Conservation (phyloP, 441 rosid species). For the Jatropha podagrica region DNA sequence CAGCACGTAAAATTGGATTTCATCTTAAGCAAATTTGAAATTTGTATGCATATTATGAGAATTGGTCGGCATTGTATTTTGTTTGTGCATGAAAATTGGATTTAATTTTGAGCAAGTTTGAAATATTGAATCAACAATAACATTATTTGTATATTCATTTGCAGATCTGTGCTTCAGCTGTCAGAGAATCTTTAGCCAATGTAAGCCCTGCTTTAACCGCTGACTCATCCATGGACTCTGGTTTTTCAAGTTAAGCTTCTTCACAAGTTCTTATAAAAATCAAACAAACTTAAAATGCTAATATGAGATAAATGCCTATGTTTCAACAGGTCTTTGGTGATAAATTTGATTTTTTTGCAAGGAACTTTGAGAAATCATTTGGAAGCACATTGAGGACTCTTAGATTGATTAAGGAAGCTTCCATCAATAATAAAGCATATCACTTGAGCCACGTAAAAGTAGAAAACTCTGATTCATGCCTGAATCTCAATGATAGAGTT, state of each 20-base stretch:
- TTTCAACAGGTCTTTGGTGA: slow-evolving; percentile 71
- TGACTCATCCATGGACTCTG: slow-evolving; percentile 33
- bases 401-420: slow-evolving; percentile 55
- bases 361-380: slow-evolving; percentile 82
- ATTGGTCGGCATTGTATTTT: not conserved
- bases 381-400: slow-evolving; percentile 83
- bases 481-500: slow-evolving; percentile 27
- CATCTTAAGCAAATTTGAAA: too few species aligned
- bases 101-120: not conserved
- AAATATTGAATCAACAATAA: slow-evolving; percentile 2
- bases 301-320: slow-evolving; percentile 19
- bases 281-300: slow-evolving; percentile 20
- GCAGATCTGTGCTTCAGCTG: slow-evolving; percentile 88
- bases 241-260: slow-evolving; percentile 39
- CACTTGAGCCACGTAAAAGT: slow-evolving; percentile 27
- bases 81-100: not conserved
- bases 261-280: slow-evolving; percentile 12
- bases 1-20: too few species aligned
- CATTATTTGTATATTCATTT: slow-evolving; percentile 20
- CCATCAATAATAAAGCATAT: slow-evolving; percentile 26
- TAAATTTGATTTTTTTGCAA: slow-evolving; percentile 56
- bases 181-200: slow-evolving; percentile 85
- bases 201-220: slow-evolving; percentile 60
- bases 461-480: slow-evolving; percentile 24
- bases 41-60: not conserved